Conservation (phyloP, 2,329 filamentous ascomycete species). For the Aspergillus sp. region DNA sequence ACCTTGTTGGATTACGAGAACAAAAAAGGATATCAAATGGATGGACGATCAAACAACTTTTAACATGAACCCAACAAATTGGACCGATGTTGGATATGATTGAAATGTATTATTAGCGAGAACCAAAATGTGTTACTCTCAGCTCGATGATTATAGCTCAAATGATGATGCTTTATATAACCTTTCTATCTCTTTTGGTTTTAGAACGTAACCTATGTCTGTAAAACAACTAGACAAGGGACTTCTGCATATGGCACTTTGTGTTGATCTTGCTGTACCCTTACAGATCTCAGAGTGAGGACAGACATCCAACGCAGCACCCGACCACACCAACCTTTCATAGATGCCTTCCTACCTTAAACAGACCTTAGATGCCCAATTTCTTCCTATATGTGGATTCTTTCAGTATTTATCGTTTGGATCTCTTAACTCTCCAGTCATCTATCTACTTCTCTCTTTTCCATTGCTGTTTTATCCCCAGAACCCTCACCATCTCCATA, state of each 20-base stretch:
- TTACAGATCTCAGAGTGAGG: conserved; percentile 73
- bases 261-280: conserved; percentile 36
- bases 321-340: conserved; percentile 71
- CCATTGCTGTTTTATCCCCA: too few species aligned
- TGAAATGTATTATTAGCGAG: conserved; percentile 5
- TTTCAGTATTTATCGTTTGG: too few species aligned
- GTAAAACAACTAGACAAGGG: too few species aligned
- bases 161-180: not conserved
- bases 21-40: not conserved
- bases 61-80: not conserved
- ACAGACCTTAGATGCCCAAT: too few species aligned
- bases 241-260: too few species aligned
- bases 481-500: too few species aligned
- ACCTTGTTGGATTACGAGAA: not conserved
- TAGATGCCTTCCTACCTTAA: too few species aligned
- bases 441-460: too few species aligned
- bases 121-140: not conserved
- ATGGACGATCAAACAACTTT: not conserved
- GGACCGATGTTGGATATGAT: conserved; percentile 3
- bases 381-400: too few species aligned
- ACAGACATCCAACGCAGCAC: conserved; percentile 78
- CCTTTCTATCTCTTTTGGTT: too few species aligned
- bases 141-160: not conserved
- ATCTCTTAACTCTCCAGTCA: conserved; percentile 23
- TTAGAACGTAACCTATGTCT: too few species aligned